Conservation (phyloP, 805 yeast species). For the Teunomyces kruisii region DNA sequence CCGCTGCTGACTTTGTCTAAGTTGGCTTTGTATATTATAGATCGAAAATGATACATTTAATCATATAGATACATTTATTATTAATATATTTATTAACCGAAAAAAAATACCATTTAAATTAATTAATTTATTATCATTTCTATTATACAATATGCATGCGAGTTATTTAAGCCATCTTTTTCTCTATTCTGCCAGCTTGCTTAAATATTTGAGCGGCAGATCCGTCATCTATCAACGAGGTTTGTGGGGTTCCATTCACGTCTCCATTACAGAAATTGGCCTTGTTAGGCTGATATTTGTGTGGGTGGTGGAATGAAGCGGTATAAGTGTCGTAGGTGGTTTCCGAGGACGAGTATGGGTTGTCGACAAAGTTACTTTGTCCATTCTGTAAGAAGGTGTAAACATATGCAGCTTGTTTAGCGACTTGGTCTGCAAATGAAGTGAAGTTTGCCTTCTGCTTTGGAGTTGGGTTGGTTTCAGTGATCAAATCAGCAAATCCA, state of each 20-base stretch:
- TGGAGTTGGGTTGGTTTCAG: not conserved
- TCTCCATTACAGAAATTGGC: constrained; percentile 8
- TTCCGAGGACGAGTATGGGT: constrained; percentile 5
- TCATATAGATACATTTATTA: not conserved
- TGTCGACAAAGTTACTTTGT: not conserved
- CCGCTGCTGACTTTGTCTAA: constrained; percentile 24
- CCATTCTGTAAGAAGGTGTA: constrained; percentile 11
- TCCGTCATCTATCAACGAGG: constrained; percentile 18
- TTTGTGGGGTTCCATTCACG: constrained; percentile 8
- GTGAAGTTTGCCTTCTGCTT: not conserved
- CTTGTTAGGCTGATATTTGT: constrained; percentile 9
- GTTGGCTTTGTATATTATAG: constrained; percentile 1
- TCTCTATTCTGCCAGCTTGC: constrained; percentile 6
- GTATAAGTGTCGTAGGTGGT: constrained; percentile 9
- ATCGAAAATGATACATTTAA: constrained; percentile 1
- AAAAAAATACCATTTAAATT: not conserved
- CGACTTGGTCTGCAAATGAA: not conserved
- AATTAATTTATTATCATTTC: not conserved
- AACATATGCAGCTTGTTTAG: constrained; percentile 14
- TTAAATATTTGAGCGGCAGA: constrained; percentile 23
- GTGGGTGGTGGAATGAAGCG: constrained; percentile 3
- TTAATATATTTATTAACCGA: not conserved
- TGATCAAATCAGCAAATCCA: constrained; percentile 17
- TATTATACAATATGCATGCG: too few species aligned
- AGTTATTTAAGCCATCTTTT: not conserved